Evolutionary conservation across 441 rosid genomes (phyloP).

Genomic region (Pelargonium cotyledonis): DNA sequence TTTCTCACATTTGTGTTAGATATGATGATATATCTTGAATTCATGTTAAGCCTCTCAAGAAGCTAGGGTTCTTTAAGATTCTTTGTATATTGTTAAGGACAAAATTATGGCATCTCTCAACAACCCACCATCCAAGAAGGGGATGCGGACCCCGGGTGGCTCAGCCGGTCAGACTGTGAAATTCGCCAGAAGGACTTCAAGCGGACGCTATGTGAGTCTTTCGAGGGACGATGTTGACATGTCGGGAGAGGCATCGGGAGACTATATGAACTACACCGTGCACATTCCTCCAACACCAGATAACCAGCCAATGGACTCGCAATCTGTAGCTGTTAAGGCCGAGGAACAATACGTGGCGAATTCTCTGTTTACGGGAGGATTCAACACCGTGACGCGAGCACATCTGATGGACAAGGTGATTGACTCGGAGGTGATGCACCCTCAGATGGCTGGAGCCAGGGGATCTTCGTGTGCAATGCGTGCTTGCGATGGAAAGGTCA

Average conservation of each 20-base stretch:
- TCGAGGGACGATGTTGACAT: constrained; percentile 78
- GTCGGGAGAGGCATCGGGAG: constrained; percentile 64
- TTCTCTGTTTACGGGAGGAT: constrained; percentile 68
- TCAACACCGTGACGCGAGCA: constrained; percentile 66
- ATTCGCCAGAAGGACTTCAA: constrained; percentile 83
- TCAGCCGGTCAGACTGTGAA: constrained; percentile 66
- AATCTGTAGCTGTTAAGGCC: constrained; percentile 20
- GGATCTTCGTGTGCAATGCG: constrained; percentile 46
- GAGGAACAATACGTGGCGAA: constrained; percentile 50
- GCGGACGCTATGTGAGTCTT: constrained; percentile 77
- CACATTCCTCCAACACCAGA: constrained; percentile 86
- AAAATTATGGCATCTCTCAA: constrained; percentile 43
- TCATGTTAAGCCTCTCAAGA: too few relatives aligned
- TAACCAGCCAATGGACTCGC: constrained; percentile 42
- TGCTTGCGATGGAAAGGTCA: constrained; percentile 72
- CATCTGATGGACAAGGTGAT: constrained; percentile 49
- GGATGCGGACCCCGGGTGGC: constrained; percentile 44
- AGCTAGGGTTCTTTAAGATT: too few relatives aligned
- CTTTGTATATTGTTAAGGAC: too few relatives aligned
- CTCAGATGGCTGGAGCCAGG: constrained; percentile 27
- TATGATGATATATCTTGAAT: too few relatives aligned
- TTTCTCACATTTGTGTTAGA: too few relatives aligned
- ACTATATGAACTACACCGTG: constrained; percentile 57
- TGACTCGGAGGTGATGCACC: constrained; percentile 33
- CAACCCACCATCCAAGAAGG: constrained; percentile 64